Conservation (phyloP, 1,284 basidiomycete genomes). For the Gymnopus androsaceus region DNA sequence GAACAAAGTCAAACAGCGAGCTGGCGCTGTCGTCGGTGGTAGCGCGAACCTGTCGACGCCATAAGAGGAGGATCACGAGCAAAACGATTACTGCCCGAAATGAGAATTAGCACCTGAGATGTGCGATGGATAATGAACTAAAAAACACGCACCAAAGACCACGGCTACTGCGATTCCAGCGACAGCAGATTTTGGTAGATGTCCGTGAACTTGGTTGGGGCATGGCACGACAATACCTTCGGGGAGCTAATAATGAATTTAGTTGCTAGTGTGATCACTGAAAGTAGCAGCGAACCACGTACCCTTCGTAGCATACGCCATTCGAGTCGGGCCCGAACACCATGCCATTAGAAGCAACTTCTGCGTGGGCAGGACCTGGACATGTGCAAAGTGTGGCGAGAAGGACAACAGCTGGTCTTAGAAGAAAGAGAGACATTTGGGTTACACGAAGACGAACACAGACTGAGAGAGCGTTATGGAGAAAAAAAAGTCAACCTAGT, state of each 20-base stretch:
- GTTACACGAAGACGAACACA: neutral
- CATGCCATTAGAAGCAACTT: constrained; percentile 3
- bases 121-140: too few relatives aligned
- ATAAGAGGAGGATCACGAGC: constrained; percentile 3
- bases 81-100: constrained; percentile 5
- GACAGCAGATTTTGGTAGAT: constrained; percentile 1
- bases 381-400: constrained; percentile 1
- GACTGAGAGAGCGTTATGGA: neutral
- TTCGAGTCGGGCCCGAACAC: constrained; percentile 6
- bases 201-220: neutral
- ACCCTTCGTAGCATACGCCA: constrained; percentile 13
- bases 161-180: constrained; percentile 5
- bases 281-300: neutral
- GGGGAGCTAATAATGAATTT: constrained; percentile 2
- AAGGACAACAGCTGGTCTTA: constrained; percentile 7
- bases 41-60: constrained; percentile 8
- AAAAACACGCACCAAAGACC: constrained; percentile 4
- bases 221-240: neutral
- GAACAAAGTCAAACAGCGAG: constrained; percentile 12
- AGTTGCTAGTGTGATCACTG: neutral
- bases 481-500: neutral
- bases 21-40: constrained; percentile 5
- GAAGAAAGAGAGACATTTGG: constrained; percentile 9
- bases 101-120: too few relatives aligned
- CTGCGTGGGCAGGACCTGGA: constrained; percentile 4